These are phyloP conservation scores for Fistulifera pelliculosa DNA, from an alignment of 108 stramenopile genomes.

Conservation along the genomic window DNA sequence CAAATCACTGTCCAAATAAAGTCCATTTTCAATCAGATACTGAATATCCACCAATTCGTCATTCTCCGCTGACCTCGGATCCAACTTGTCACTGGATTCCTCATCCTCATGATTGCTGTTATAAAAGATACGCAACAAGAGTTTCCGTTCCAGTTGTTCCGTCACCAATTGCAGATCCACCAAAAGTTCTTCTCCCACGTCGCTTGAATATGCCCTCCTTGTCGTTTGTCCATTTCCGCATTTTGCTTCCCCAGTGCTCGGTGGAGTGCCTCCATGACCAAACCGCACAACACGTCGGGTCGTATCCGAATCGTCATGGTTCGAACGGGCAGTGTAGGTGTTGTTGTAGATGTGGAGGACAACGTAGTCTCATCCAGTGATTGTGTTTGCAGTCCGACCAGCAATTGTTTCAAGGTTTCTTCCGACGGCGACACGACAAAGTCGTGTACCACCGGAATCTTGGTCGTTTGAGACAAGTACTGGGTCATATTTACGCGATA, in stretches of 20 bases:
- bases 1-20: too few species aligned
- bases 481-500: constrained; percentile 9
- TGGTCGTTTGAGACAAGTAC: not conserved
- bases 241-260: constrained; percentile 15
- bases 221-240: constrained; percentile 32
- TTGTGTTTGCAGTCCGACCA: constrained; percentile 5
- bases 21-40: too few species aligned
- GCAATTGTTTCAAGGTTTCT: constrained; percentile 3
- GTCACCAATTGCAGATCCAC: constrained; percentile 75
- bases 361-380: not conserved
- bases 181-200: constrained; percentile 24
- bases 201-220: constrained; percentile 51
- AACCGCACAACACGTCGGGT: constrained; percentile 79
- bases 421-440: constrained; percentile 5
- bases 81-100: not conserved
- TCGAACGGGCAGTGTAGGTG: constrained; percentile 39
- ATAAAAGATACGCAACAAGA: constrained; percentile 56
- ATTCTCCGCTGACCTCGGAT: too few species aligned
- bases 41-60: too few species aligned
- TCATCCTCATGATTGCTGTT: constrained; percentile 30
- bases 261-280: constrained; percentile 46
- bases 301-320: constrained; percentile 70
- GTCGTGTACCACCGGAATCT: not conserved
- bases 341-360: not conserved
- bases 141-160: constrained; percentile 50